Evolutionary conservation across 768 basidiomycete species (phyloP), one percentile per base, ranked within the genome.

Genomic region (Boletus rubescentipes): DNA sequence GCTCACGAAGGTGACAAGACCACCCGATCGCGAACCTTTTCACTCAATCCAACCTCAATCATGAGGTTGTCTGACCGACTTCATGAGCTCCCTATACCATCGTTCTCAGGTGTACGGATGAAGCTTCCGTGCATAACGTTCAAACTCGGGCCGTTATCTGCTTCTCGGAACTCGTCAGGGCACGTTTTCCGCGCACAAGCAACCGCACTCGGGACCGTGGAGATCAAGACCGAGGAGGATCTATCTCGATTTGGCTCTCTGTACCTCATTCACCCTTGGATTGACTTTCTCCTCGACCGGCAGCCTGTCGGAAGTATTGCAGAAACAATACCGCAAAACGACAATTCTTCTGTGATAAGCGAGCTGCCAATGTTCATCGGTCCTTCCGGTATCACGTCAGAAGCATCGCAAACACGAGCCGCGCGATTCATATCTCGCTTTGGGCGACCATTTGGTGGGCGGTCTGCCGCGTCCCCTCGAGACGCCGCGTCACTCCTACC

Each of bases 91-190:
- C 32, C 11, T 2, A n/a, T 45, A 2, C 30, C 52, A 7, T 29
- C 1, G 0, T 44, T 46, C 1, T 23, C n/a, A 7, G 41, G 18
- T 1, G 14, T n/a, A 14, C 23, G 45, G 23, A 23, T 59, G 49
- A 37, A 29, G 32, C 38, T 58, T 40, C 56, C 55, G 3, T 53
- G 55, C 20, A 6, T 58, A 20, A 14, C 2, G 2, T 59, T 59
- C 34, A 35, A 46, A 21, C 45, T 57, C 5, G 37, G 51, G 4
- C n/a, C 9, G 12, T 4, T 23, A 30, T 42, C n/a, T 0, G 4
- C 9, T 11, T 21, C 11, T 15, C 18, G 5, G 12, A 11, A 9
- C 23, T 1, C 1, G 16, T 40, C 0, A 2, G 15, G 5, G 7
- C 15, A 16, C 7, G 15, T 35, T 15, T 35, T 35, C 15, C 34